Evolutionary conservation across 768 basidiomycete species (phyloP).

Genomic region (Pulveroboletus sp.): DNA sequence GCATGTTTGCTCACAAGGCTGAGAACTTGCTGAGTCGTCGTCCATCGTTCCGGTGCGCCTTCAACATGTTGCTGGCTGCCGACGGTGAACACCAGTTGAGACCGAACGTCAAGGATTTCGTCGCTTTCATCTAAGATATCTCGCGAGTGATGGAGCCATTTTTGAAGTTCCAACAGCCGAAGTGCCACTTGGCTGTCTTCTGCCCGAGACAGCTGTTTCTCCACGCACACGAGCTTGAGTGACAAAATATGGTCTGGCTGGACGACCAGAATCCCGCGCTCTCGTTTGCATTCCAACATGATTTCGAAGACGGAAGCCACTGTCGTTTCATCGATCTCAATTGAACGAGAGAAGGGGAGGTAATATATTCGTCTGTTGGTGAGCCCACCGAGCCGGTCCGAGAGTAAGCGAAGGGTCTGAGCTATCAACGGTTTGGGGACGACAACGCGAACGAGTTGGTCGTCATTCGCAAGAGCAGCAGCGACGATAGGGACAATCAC

Average conservation of each 20-base stretch:
- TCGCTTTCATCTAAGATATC: too few species aligned
- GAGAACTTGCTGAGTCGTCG: conserved; percentile 31
- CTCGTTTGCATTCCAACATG: conserved; percentile 35
- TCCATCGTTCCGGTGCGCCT: conserved; percentile 46
- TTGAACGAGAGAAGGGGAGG: conserved; percentile 44
- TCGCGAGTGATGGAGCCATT: conserved; percentile 19
- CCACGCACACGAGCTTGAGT: conserved; percentile 41
- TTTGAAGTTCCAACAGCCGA: conserved; percentile 19
- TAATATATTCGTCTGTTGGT: conserved; percentile 43
- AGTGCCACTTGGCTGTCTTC: conserved; percentile 10
- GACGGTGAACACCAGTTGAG: too few species aligned
- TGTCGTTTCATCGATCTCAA: conserved; percentile 14
- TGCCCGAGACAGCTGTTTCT: conserved; percentile 27
- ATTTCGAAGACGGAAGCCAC: conserved; percentile 23
- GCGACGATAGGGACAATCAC: conserved; percentile 44
- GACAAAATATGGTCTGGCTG: conserved; percentile 55
- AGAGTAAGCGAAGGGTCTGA: conserved; percentile 46
- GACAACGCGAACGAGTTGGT: conserved; percentile 42
- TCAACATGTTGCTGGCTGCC: too few species aligned
- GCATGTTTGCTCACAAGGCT: conserved; percentile 14
- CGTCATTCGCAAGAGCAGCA: conserved; percentile 30
- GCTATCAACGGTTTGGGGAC: conserved; percentile 41
- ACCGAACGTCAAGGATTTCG: too few species aligned
- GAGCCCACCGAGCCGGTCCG: conserved; percentile 39
- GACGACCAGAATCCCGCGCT: too few species aligned